phyloP scores from a whole-genome alignment of 129 eudicot genomes.

The Helichrysum umbraculigerum region DNA sequence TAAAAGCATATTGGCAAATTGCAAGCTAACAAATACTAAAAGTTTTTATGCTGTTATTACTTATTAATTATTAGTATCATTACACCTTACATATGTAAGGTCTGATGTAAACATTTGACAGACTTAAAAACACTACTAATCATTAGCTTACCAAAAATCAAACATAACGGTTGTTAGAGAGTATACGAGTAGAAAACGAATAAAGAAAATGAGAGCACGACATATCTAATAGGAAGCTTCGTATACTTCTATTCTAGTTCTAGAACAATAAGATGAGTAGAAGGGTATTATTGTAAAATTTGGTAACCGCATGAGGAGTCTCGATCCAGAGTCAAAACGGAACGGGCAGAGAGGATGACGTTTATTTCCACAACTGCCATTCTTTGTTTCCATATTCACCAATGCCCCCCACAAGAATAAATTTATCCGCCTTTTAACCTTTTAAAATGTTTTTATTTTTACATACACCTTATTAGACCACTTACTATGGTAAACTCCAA shows the following conservation, averaged over 20 bases:
- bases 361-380: slow-evolving; percentile 1
- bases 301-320: not conserved
- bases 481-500: too few species aligned
- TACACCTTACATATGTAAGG: too few species aligned
- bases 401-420: not conserved
- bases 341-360: not conserved
- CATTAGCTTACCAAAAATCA: too few species aligned
- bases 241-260: not conserved
- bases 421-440: not conserved
- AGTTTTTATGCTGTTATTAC: too few species aligned
- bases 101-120: not conserved
- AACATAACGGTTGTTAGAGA: too few species aligned
- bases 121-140: not conserved
- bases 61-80: too few species aligned
- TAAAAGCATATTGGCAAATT: too few species aligned
- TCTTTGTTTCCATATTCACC: not conserved
- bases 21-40: too few species aligned
- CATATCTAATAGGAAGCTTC: not conserved
- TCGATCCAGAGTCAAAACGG: not conserved
- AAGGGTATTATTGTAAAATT: not conserved
- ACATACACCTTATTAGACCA: too few species aligned
- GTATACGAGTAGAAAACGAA: not conserved
- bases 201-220: not conserved
- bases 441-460: too few species aligned
- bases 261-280: not conserved